phyloP scores from a whole-genome alignment of 1,284 basidiomycete genomes.

The Hemileccinum hortonii region DNA sequence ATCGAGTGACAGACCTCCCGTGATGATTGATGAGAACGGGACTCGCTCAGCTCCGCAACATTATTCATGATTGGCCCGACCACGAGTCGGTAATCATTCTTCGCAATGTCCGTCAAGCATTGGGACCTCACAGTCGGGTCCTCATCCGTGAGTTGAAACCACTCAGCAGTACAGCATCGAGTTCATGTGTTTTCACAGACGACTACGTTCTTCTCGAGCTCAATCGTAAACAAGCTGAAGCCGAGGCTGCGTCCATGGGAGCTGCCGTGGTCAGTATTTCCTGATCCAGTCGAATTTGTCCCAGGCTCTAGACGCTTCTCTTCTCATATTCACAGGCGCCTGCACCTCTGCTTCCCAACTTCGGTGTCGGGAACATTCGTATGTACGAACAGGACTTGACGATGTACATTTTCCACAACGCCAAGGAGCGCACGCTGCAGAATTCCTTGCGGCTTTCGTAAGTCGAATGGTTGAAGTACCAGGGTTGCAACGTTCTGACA shows the following conservation, averaged over 20 bases:
- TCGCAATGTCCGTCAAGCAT: slow-evolving; percentile 27
- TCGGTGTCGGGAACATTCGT: slow-evolving; percentile 32
- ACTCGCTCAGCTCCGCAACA: slow-evolving; percentile 24
- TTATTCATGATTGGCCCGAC: slow-evolving; percentile 35
- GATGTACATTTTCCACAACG: slow-evolving; percentile 33
- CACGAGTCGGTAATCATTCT: slow-evolving; percentile 25
- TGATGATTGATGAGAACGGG: background rate
- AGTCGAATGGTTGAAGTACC: slow-evolving; percentile 4
- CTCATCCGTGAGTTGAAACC: slow-evolving; percentile 26
- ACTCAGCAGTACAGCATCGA: background rate
- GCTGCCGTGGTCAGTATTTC: slow-evolving; percentile 15
- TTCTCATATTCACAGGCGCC: slow-evolving; percentile 28
- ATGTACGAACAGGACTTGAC: slow-evolving; percentile 33
- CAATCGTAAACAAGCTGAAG: slow-evolving; percentile 15
- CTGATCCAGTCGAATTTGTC: background rate
- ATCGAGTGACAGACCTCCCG: background rate
- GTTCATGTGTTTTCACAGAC: slow-evolving; percentile 14
- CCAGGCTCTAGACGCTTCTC: no score
- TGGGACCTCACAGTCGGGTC: slow-evolving; percentile 29
- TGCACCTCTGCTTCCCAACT: slow-evolving; percentile 37
- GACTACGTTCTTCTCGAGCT: slow-evolving; percentile 25
- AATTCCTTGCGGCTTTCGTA: slow-evolving; percentile 31
- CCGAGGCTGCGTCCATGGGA: slow-evolving; percentile 14
- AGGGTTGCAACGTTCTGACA: slow-evolving; percentile 3
- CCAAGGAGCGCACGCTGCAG: slow-evolving; percentile 34